Percentiles rank a stretch among this genome's conserved stretches.
These are phyloP conservation scores for Cocos nucifera DNA, from an alignment of 176 grass and related monocot species.

Conservation along the genomic window DNA sequence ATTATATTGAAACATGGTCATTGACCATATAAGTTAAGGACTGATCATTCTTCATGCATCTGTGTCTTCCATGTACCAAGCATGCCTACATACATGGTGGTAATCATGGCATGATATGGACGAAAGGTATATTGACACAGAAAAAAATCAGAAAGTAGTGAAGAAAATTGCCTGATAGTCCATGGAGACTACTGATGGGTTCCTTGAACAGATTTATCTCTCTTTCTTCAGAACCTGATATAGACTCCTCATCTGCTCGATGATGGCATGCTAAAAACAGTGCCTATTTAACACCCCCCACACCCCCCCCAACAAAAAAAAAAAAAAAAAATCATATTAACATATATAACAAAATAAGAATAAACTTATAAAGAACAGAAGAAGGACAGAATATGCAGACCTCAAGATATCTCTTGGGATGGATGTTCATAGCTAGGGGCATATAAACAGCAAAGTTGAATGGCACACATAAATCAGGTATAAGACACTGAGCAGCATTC, in stretches of 20 bases:
- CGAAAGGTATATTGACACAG: too few relatives aligned
- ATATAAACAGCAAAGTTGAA: conserved; percentile 73
- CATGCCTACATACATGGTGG: too few relatives aligned
- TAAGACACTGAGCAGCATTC: conserved; percentile 35
- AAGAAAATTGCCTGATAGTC: conserved; percentile 39
- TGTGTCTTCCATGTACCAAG: too few relatives aligned
- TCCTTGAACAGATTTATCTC: conserved; percentile 42
- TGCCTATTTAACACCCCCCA: conserved; percentile 44
- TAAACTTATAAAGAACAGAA: background rate
- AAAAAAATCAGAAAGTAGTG: too few relatives aligned
- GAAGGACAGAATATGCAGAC: conserved; percentile 17
- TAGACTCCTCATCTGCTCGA: conserved; percentile 32
- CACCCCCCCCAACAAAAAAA: too few relatives aligned
- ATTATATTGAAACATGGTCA: too few relatives aligned
- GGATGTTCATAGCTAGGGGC: conserved; percentile 65
- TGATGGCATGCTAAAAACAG: conserved; percentile 39
- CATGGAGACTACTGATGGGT: conserved; percentile 40
- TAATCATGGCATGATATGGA: too few relatives aligned
- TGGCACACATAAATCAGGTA: conserved; percentile 68
- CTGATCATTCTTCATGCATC: too few relatives aligned
- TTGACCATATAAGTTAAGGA: too few relatives aligned
- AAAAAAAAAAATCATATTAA: background rate
- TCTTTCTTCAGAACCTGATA: conserved; percentile 16
- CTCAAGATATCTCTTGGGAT: conserved; percentile 86
- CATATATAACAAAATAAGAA: background rate